phyloP scores from a whole-genome alignment of 192 early-diverging fungal genomes.

The Podila verticillata region DNA sequence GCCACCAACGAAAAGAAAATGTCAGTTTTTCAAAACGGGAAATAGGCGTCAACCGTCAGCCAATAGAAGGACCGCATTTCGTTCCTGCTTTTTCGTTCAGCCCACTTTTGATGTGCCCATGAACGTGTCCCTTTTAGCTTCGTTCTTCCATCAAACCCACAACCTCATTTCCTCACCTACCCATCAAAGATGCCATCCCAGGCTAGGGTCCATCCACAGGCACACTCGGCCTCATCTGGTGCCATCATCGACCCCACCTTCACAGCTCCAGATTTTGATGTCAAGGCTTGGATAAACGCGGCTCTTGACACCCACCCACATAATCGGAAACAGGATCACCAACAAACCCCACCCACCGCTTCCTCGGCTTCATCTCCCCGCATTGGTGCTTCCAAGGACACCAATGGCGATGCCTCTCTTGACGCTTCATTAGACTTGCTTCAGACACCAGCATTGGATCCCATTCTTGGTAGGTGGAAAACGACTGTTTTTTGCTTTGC shows the following conservation, averaged over 20 bases:
- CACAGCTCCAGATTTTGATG: slow-evolving; percentile 60
- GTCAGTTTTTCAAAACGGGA: neutral
- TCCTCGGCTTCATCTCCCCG: neutral
- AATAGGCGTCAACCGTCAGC: neutral
- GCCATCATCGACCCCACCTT: slow-evolving; percentile 36
- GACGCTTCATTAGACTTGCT: slow-evolving; percentile 39
- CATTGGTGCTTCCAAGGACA: neutral
- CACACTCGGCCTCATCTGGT: slow-evolving; percentile 10
- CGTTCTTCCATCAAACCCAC: neutral
- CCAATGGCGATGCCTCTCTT: slow-evolving; percentile 22
- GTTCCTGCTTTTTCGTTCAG: neutral
- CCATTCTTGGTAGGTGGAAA: slow-evolving; percentile 26
- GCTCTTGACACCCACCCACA: slow-evolving; percentile 41
- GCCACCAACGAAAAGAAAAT: too few relatives aligned
- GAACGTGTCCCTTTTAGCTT: neutral
- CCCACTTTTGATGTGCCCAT: neutral
- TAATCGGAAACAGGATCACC: slow-evolving; percentile 9
- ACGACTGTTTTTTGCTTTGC: neutral
- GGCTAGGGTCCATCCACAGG: slow-evolving; percentile 21
- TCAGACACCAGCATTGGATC: slow-evolving; percentile 44
- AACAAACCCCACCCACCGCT: neutral
- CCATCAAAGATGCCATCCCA: slow-evolving; percentile 27
- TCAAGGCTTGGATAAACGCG: slow-evolving; percentile 75
- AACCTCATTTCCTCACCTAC: neutral
- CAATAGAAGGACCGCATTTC: too few relatives aligned